Evolutionary conservation across 371 early-diverging fungal genomes (phyloP).

Genomic region (Apophysomyces ossiformis): DNA sequence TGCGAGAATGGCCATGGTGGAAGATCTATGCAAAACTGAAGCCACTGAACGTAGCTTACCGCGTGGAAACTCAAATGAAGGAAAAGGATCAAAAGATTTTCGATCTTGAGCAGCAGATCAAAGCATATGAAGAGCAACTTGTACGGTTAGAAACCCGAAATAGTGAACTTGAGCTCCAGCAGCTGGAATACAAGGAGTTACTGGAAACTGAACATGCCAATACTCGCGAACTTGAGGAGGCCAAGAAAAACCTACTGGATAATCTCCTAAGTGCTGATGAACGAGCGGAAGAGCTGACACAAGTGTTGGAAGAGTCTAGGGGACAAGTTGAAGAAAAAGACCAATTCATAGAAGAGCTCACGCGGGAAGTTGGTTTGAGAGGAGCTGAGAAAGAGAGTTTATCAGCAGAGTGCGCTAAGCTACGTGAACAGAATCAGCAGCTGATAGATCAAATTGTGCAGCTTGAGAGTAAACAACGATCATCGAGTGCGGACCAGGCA

Average conservation of each 20-base stretch:
- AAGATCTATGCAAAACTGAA: slow-evolving; percentile 95
- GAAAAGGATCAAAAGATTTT: slow-evolving; percentile 61
- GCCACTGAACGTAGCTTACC: slow-evolving; percentile 92
- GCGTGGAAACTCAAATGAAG: slow-evolving; percentile 65
- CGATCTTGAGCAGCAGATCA: slow-evolving; percentile 49
- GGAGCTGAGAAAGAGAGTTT: neutral
- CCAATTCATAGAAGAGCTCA: neutral
- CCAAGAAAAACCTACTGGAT: slow-evolving; percentile 59
- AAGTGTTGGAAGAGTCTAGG: slow-evolving; percentile 15
- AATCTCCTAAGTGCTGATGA: slow-evolving; percentile 67
- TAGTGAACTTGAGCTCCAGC: slow-evolving; percentile 59
- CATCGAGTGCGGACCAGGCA: slow-evolving; percentile 73
- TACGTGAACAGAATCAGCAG: slow-evolving; percentile 61
- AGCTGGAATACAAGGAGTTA: slow-evolving; percentile 46
- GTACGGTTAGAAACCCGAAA: slow-evolving; percentile 49
- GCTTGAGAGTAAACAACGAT: slow-evolving; percentile 68
- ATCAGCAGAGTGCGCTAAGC: slow-evolving; percentile 30
- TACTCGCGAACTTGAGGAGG: slow-evolving; percentile 60
- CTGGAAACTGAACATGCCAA: slow-evolving; percentile 49
- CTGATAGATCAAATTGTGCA: slow-evolving; percentile 57
- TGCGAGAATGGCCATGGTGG: slow-evolving; percentile 97
- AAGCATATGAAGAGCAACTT: slow-evolving; percentile 57
- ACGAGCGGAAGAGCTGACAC: slow-evolving; percentile 57
- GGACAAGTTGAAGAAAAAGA: slow-evolving; percentile 9
- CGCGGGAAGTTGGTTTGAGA: neutral